Evolutionary conservation across 2,329 filamentous ascomycete species (phyloP), one percentile per base, ranked within the genome.

Genomic region (Colletotrichum australisinense): DNA sequence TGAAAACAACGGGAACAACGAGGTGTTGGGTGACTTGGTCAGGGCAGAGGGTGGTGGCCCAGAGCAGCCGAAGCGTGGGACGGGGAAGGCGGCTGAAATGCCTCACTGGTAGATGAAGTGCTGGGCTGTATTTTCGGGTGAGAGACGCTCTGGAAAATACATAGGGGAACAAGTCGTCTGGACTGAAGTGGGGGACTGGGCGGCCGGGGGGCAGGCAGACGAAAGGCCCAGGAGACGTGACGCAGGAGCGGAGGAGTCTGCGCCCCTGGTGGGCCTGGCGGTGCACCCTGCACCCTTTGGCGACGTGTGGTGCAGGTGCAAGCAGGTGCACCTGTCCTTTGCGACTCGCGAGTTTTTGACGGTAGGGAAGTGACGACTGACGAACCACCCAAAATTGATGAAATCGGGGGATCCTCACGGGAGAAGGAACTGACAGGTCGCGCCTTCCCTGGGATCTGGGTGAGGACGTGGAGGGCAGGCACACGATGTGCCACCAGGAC

Each of bases 71-170:
- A 11, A 35, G 46, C 38, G 65, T 64, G 65, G 49, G 30, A 67
- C 26, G 67, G 65, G 59, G 59, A 53, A 69, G 66, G 66, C 67
- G 67, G 70, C 70, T 73, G 70, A 73, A 73, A 60, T 73, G 70
- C 67, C 70, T 64, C 67, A 46, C n/a, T 24, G 32, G 4, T 3
- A 22, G 16, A 3, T 1, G 3, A 35, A 4, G 70, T 73, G 42
- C 14, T 6, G 38, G 6, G 38, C 4, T 42, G 38, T 35, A 35
- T 35, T 35, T 35, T 35, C 26, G 26, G 26, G 26, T 28, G 26
- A 28, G 26, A 28, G 26, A 28, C 5, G 26, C 26, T 4, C 26
- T 28, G 26, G 26, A 28, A 28, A 1, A 28, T 57, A 69, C 67
- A 12, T 64, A 19, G 16, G 30, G 52, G 3, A 16, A 65, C 49